Evolutionary conservation across 2,329 filamentous ascomycete genomes (phyloP).

Genomic region (Aspergillus sp.): DNA sequence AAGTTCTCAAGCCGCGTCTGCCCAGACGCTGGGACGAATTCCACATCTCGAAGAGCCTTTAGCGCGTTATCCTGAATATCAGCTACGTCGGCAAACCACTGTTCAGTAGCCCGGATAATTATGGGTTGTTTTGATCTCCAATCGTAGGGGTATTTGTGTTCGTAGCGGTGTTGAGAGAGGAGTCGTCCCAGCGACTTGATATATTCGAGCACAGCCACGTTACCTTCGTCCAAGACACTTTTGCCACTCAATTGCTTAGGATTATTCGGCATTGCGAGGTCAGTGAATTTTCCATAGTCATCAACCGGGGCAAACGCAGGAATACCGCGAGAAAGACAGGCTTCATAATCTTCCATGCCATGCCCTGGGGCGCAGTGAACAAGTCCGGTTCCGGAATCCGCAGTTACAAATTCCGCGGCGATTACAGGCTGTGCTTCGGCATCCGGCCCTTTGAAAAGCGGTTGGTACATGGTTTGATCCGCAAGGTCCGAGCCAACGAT

Average conservation of each 20-base stretch:
- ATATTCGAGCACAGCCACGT: constrained; percentile 67
- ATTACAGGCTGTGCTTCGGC: constrained; percentile 68
- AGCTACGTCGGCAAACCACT: constrained; percentile 95
- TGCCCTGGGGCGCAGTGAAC: constrained; percentile 94
- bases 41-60: constrained; percentile 66
- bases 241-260: constrained; percentile 69
- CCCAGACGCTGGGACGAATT: constrained; percentile 75
- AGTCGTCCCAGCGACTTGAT: constrained; percentile 62
- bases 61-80: constrained; percentile 76
- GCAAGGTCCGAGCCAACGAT: constrained; percentile 67
- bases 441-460: constrained; percentile 63
- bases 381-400: constrained; percentile 88
- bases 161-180: constrained; percentile 68
- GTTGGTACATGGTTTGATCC: constrained; percentile 64
- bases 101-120: constrained; percentile 86
- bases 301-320: constrained; percentile 79
- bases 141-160: constrained; percentile 96
- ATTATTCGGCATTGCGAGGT: constrained; percentile 71
- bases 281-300: constrained; percentile 76
- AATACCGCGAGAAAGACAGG: constrained; percentile 70
- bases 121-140: constrained; percentile 95
- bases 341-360: constrained; percentile 93
- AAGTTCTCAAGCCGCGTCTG: constrained; percentile 78
- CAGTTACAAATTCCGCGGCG: constrained; percentile 83
- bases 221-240: constrained; percentile 69